Conservation (phyloP, 2,329 filamentous ascomycete species). For the Sarocladiaceae sp. region DNA sequence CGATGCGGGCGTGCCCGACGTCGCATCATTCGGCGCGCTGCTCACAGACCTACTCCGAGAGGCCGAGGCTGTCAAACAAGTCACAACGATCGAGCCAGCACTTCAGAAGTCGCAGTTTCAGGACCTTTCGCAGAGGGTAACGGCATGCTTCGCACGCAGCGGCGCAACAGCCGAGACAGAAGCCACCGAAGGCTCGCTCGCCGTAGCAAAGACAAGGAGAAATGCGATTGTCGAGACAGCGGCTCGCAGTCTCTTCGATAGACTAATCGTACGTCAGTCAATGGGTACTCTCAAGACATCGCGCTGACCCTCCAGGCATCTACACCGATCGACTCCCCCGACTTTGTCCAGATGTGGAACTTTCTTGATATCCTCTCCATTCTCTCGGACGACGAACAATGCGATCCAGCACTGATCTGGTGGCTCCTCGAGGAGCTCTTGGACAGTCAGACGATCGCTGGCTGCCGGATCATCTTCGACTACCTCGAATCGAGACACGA, state of each 20-base stretch:
- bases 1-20: slow-evolving; percentile 44
- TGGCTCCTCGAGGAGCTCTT: slow-evolving; percentile 91
- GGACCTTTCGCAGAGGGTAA: slow-evolving; percentile 39
- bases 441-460: slow-evolving; percentile 90
- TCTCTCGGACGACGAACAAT: slow-evolving; percentile 73
- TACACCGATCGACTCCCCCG: slow-evolving; percentile 67
- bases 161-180: slow-evolving; percentile 20
- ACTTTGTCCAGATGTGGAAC: slow-evolving; percentile 85
- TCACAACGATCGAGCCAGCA: slow-evolving; percentile 62
- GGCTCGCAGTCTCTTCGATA: slow-evolving; percentile 73
- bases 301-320: slow-evolving; percentile 48
- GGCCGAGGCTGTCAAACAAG: slow-evolving; percentile 53
- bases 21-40: slow-evolving; percentile 46
- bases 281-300: not conserved
- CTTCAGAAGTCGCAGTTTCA: slow-evolving; percentile 64
- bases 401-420: slow-evolving; percentile 75
- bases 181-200: slow-evolving; percentile 2
- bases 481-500: slow-evolving; percentile 92
- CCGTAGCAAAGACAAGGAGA: slow-evolving; percentile 24
- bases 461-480: slow-evolving; percentile 86
- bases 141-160: slow-evolving; percentile 24
- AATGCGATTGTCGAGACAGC: slow-evolving; percentile 78
- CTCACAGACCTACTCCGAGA: slow-evolving; percentile 52
- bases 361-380: slow-evolving; percentile 86
- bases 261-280: slow-evolving; percentile 58